Conservation (phyloP, 495 filamentous ascomycete species). For the Lineolata rhizophorae region DNA sequence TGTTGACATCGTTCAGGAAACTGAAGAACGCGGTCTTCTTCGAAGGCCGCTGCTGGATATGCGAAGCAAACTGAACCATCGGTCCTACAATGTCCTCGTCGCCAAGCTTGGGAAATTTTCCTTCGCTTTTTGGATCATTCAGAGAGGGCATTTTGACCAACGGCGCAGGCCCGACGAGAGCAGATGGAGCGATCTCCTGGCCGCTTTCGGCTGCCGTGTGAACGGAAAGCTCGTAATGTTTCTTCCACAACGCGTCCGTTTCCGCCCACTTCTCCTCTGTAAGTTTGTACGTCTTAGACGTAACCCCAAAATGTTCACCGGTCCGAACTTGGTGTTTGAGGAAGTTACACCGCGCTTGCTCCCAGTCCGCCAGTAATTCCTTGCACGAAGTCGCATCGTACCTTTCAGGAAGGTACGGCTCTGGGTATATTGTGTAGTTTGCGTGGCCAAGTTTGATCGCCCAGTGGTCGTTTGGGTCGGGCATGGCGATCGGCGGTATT, state of each 20-base stretch:
- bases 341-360: constrained; percentile 57
- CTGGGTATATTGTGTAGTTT: constrained; percentile 73
- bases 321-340: constrained; percentile 66
- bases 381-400: constrained; percentile 38
- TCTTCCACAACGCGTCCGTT: constrained; percentile 49
- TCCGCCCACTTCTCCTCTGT: constrained; percentile 72
- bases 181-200: constrained; percentile 13
- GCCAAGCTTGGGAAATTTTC: constrained; percentile 70
- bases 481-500: constrained; percentile 36
- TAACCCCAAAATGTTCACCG: constrained; percentile 66
- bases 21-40: too few species aligned
- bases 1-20: too few species aligned
- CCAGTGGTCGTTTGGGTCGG: constrained; percentile 56
- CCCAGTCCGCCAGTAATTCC: constrained; percentile 55
- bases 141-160: constrained; percentile 38
- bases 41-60: too few species aligned
- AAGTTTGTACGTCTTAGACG: constrained; percentile 60
- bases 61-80: constrained; percentile 45
- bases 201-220: constrained; percentile 21
- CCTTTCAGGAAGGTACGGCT: constrained; percentile 47
- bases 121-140: constrained; percentile 38
- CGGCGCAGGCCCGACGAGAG: constrained; percentile 4
- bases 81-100: constrained; percentile 85
- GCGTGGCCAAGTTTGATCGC: constrained; percentile 67
- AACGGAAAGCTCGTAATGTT: constrained; percentile 35